Evolutionary conservation across 768 basidiomycete species (phyloP).

Genomic region (Suillus fuscotomentosus): DNA sequence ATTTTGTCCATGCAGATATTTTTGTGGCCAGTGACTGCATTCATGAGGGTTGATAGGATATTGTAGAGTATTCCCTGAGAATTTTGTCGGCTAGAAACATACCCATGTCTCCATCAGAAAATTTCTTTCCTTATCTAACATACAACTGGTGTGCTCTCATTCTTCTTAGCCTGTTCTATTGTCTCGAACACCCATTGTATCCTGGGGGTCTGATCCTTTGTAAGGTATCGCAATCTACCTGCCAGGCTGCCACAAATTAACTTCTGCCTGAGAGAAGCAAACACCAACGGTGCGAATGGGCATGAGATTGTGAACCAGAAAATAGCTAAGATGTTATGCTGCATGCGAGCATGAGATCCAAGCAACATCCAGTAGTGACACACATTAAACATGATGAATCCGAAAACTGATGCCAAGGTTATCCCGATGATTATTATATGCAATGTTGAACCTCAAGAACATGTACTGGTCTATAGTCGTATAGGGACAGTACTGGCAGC

Average conservation of each 20-base stretch:
- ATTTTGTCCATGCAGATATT: conserved; percentile 62
- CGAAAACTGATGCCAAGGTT: conserved; percentile 46
- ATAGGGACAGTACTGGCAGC: conserved; percentile 77
- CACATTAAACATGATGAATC: conserved; percentile 44
- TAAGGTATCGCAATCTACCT: neutral
- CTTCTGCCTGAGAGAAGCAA: neutral
- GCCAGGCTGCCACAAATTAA: neutral
- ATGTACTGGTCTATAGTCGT: conserved; percentile 53
- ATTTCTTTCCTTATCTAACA: too few species aligned
- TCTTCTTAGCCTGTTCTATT: too few species aligned
- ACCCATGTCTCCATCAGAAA: too few species aligned
- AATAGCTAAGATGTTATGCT: too few species aligned
- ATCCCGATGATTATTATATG: conserved; percentile 48
- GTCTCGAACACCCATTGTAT: too few species aligned
- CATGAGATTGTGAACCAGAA: neutral
- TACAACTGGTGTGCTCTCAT: too few species aligned
- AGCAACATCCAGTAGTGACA: conserved; percentile 12
- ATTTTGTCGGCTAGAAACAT: too few species aligned
- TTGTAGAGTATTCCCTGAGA: too few species aligned
- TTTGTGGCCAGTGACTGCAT: conserved; percentile 11
- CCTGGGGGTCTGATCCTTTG: neutral
- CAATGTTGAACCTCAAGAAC: conserved; percentile 50
- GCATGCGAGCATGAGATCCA: neutral
- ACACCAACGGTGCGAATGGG: neutral
- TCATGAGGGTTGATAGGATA: too few species aligned